A percentile compares a stretch with the other conserved stretches of the same genome.
phyloP scores from a whole-genome alignment of 495 filamentous ascomycete genomes.

The Pyrenopolyporus hunteri region DNA sequence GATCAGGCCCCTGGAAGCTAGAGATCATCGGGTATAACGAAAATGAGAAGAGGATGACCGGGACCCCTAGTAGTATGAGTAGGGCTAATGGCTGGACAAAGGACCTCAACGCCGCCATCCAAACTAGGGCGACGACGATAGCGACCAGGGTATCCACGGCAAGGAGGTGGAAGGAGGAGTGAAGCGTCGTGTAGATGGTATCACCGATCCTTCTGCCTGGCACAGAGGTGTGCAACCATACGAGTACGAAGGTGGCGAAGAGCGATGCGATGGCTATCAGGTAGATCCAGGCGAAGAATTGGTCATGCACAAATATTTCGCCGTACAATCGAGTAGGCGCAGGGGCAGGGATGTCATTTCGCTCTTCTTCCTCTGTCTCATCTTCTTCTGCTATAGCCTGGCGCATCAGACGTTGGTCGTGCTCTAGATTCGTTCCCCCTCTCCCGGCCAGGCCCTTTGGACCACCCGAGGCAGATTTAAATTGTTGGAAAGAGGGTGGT shows the following conservation, averaged over 20 bases:
- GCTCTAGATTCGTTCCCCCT: conserved; percentile 39
- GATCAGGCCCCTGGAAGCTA: conserved; percentile 76
- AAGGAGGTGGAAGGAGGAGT: conserved; percentile 84
- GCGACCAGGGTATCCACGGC: conserved; percentile 91
- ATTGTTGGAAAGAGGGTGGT: conserved; percentile 87
- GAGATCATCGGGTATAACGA: conserved; percentile 89
- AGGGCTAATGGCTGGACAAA: conserved; percentile 83
- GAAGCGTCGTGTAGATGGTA: conserved; percentile 90
- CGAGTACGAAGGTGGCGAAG: conserved; percentile 83
- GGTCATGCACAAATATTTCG: conserved; percentile 70
- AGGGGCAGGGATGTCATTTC: conserved; percentile 30
- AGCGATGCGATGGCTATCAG: conserved; percentile 81
- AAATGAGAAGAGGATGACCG: conserved; percentile 82
- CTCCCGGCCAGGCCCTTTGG: conserved; percentile 28
- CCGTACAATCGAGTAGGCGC: conserved; percentile 45
- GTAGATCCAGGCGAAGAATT: conserved; percentile 91
- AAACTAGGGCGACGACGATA: conserved; percentile 82
- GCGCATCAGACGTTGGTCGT: conserved; percentile 42
- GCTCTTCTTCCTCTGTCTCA: conserved; percentile 37
- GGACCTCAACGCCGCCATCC: conserved; percentile 85
- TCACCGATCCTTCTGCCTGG: conserved; percentile 74
- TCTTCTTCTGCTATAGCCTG: conserved; percentile 43
- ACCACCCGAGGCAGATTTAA: conserved; percentile 51
- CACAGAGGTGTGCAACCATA: conserved; percentile 82
- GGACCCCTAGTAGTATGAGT: conserved; percentile 80